Base-by-base conservation (phyloP, 352 stramenopile genomes). In the Phytopythium kandeliae region DNA sequence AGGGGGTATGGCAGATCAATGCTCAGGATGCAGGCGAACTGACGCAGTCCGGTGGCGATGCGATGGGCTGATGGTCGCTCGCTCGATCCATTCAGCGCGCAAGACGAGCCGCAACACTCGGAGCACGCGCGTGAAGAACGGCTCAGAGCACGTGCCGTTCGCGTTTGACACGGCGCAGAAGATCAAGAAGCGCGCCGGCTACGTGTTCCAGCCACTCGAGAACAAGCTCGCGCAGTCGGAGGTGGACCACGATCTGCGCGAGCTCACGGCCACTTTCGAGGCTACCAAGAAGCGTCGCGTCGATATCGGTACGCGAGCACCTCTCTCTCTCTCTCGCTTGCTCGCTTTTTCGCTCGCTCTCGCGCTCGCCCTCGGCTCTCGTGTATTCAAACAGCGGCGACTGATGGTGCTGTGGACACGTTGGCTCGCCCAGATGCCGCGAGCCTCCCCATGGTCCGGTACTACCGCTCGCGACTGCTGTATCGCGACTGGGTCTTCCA, bases 401-500 rank as follows among this genome's bases (percentile, higher is more conserved):
- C 21, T 38, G n/a, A 34, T 36, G 51, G 58, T 52, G 34, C 31
- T 54, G 46, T 52, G 6, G 36, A 31, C 28, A 31, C 50, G 50
- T 55, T 64, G 12, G 10, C 33, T 63, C 34, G 24, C 43, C 21
- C 48, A 79, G 67, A 77, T 37, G 55, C 57, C 19, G 60, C 65
- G 48, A 54, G 76, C 31, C 57, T 71, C 16, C 65, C 68, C 16
- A 64, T 83, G 34, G 74, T 65, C 34, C 79, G 82, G 36, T 86
- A 85, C 64, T 79, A 89, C 52, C 74, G 78, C 47, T 74, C 78
- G 54, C 89, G 85, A 53, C 65, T 92, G 34, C 57, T 92, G 42
- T 92, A 92, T 47, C 74, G 69, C 51, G 78, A 90, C 52, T 72
- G 59, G 58, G 65, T 92, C 50, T 84, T 88, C 55, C 74, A 92